Evolutionary conservation across 306 rosid species (phyloP).

Genomic region (Trifolium dubium): DNA sequence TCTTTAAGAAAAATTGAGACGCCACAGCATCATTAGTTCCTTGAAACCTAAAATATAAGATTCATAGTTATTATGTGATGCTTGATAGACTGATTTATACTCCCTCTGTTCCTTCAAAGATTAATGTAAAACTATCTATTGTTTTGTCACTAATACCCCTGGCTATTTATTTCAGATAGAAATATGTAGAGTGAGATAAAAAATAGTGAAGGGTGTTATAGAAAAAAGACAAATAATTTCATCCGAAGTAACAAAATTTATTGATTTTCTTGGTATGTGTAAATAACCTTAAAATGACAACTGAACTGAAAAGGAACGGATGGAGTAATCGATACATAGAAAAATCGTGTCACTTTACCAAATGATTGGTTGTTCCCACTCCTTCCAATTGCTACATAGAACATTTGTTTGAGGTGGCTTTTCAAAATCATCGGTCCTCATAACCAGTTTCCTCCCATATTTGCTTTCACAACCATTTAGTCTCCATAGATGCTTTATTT

Average conservation of each 20-base stretch:
- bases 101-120: neutral
- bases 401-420: constrained; percentile 85
- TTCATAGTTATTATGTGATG: constrained; percentile 44
- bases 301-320: neutral
- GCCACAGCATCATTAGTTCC: constrained; percentile 90
- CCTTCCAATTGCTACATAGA: constrained; percentile 89
- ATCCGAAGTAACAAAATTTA: neutral
- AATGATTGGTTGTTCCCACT: constrained; percentile 91
- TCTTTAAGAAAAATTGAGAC: constrained; percentile 91
- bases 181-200: no score
- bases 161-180: no score
- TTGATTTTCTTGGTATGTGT: neutral
- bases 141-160: no score
- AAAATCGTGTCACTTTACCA: constrained; percentile 59
- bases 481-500: constrained; percentile 94
- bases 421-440: constrained; percentile 94
- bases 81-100: no score
- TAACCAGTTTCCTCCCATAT: constrained; percentile 68
- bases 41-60: constrained; percentile 79
- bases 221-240: no score
- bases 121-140: no score
- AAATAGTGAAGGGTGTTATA: no score
- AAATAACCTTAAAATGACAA: neutral
- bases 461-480: constrained; percentile 69
- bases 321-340: neutral